Evolutionary conservation across 1,284 basidiomycete genomes (phyloP).

Genomic region (Trametes versicolor): DNA sequence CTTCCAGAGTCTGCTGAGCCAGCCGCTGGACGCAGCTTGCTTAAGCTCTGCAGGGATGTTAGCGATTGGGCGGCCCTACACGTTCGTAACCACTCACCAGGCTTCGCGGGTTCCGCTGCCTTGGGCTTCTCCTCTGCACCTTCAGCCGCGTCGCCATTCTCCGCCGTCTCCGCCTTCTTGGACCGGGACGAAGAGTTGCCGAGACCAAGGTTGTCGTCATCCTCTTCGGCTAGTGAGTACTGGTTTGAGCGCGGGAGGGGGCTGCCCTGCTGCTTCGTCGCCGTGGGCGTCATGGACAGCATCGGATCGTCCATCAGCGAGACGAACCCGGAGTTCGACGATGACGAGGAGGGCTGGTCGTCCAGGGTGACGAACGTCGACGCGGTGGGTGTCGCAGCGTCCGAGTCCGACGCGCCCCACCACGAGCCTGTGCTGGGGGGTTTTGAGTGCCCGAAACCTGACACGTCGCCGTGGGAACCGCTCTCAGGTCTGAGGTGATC

Average conservation of each 20-base stretch:
- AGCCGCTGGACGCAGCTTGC: conserved; percentile 60
- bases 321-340: conserved; percentile 74
- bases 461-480: conserved; percentile 42
- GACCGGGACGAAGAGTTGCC: conserved; percentile 66
- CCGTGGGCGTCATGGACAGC: conserved; percentile 52
- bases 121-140: conserved; percentile 27
- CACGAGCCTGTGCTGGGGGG: conserved; percentile 54
- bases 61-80: neutral
- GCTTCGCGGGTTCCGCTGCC: conserved; percentile 37
- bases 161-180: conserved; percentile 28
- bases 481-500: conserved; percentile 32
- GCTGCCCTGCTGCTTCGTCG: conserved; percentile 35
- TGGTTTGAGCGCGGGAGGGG: conserved; percentile 39
- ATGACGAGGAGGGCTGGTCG: conserved; percentile 42
- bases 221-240: conserved; percentile 51
- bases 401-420: conserved; percentile 69
- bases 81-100: conserved; percentile 37
- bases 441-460: conserved; percentile 45
- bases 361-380: conserved; percentile 67
- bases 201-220: conserved; percentile 90
- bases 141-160: conserved; percentile 27
- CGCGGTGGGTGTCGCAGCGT: conserved; percentile 71
- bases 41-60: conserved; percentile 36
- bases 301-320: conserved; percentile 84
- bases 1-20: conserved; percentile 86